Evolutionary conservation across 106 monocot species (phyloP).

Genomic region (Posidonia australis): DNA sequence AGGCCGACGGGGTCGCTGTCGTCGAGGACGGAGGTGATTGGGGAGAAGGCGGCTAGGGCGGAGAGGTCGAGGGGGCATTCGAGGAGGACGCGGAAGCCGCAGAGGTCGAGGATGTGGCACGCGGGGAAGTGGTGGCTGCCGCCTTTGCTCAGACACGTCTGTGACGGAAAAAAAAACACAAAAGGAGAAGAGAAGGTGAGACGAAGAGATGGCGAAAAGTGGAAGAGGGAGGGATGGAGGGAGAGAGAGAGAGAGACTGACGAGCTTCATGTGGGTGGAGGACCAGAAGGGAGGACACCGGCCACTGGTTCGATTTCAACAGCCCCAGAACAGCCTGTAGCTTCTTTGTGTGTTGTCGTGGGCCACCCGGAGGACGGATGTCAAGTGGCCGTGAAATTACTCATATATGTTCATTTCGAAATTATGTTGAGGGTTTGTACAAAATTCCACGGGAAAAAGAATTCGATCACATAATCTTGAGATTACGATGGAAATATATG

Average conservation of each 20-base stretch:
- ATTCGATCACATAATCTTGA: too few relatives aligned
- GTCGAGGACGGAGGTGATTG: slow-evolving; percentile 14
- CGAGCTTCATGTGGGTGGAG: neutral
- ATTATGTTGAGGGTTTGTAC: too few relatives aligned
- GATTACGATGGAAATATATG: too few relatives aligned
- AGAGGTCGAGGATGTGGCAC: slow-evolving; percentile 54
- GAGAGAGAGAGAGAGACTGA: neutral
- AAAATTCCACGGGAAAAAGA: too few relatives aligned
- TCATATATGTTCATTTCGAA: too few relatives aligned
- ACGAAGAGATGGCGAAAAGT: neutral
- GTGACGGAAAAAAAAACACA: neutral
- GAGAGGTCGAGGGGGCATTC: slow-evolving; percentile 94
- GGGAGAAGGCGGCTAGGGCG: slow-evolving; percentile 57
- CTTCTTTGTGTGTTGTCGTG: too few relatives aligned
- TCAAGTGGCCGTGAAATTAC: too few relatives aligned
- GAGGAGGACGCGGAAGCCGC: slow-evolving; percentile 67
- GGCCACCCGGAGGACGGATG: too few relatives aligned
- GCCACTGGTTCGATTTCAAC: too few relatives aligned
- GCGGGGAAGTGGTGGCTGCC: slow-evolving; percentile 56
- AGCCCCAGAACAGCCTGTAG: too few relatives aligned
- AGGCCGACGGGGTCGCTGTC: slow-evolving; percentile 13
- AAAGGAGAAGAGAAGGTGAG: neutral
- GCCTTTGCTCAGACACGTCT: slow-evolving; percentile 75
- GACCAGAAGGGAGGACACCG: too few relatives aligned
- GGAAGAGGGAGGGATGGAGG: neutral